These are phyloP conservation scores for Cephaloascus fragrans DNA, from an alignment of 805 yeast species.

Conservation along the genomic window DNA sequence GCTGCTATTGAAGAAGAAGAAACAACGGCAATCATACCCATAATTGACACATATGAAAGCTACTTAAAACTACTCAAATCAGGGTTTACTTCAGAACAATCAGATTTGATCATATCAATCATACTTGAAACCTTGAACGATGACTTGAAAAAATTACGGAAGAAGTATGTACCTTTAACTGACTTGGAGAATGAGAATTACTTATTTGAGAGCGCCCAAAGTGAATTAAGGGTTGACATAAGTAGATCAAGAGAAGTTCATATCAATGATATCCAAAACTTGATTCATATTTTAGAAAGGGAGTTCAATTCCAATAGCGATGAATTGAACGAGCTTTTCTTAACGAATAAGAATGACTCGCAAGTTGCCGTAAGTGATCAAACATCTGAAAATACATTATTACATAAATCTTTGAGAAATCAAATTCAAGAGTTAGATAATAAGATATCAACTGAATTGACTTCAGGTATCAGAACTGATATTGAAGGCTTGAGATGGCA, in stretches of 20 bases:
- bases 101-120: conserved; percentile 46
- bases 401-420: conserved; percentile 57
- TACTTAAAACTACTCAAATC: conserved; percentile 40
- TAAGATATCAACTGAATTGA: conserved; percentile 72
- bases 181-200: conserved; percentile 85
- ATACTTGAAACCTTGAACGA: conserved; percentile 23
- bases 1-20: conserved; percentile 5
- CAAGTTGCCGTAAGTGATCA: conserved; percentile 82
- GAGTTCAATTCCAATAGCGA: conserved; percentile 67
- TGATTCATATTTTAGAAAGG: conserved; percentile 60
- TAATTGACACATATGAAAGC: conserved; percentile 57
- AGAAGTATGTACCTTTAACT: conserved; percentile 39
- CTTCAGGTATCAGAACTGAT: conserved; percentile 74
- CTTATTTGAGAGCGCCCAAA: conserved; percentile 84
- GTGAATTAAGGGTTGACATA: conserved; percentile 75
- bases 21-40: conserved; percentile 14
- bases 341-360: conserved; percentile 59
- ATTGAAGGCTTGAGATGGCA: conserved; percentile 91
- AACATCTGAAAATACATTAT: conserved; percentile 71
- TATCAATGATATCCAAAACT: conserved; percentile 54
- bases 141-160: conserved; percentile 32
- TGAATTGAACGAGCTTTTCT: conserved; percentile 54
- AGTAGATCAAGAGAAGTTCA: conserved; percentile 63
- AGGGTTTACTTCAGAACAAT: conserved; percentile 54
- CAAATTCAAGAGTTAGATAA: conserved; percentile 76